These are phyloP conservation scores for Xylaria sp. DNA, from an alignment of 2,329 filamentous ascomycete species.

Conservation along the genomic window DNA sequence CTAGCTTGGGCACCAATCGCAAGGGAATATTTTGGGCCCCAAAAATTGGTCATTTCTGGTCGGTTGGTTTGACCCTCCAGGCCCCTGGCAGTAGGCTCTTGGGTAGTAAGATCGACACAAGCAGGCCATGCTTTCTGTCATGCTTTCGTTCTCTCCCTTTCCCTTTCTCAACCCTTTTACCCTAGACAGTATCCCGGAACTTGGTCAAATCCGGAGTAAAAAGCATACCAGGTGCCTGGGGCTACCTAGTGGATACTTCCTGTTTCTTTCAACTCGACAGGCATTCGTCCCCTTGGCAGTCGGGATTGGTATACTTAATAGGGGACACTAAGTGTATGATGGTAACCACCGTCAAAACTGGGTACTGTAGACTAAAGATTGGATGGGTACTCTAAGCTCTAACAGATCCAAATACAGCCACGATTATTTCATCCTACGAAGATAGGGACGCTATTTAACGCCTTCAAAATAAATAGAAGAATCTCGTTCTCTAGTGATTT, in stretches of 20 bases:
- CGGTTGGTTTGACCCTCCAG: neutral
- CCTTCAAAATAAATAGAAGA: neutral
- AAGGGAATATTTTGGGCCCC: constrained; percentile 22
- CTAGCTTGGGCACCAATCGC: neutral
- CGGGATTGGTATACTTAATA: neutral
- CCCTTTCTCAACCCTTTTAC: neutral
- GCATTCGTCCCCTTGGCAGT: neutral
- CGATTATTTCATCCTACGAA: neutral
- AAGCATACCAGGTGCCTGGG: constrained; percentile 1
- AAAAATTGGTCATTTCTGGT: constrained; percentile 10
- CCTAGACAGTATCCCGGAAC: neutral
- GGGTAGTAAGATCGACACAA: constrained; percentile 30
- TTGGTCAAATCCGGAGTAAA: constrained; percentile 13
- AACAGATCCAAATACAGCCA: neutral
- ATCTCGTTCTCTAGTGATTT: neutral
- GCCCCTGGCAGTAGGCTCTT: constrained; percentile 12
- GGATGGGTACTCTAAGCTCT: neutral
- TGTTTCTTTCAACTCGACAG: neutral
- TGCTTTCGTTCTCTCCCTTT: neutral
- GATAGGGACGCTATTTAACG: neutral
- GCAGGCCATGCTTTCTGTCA: constrained; percentile 11
- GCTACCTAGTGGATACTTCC: neutral
- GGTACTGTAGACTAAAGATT: no score
- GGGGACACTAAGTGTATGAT: constrained; percentile 1
- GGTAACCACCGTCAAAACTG: neutral